phyloP scores from a whole-genome alignment of 495 filamentous ascomycete genomes.

The Symbiotaphrina buchneri region DNA sequence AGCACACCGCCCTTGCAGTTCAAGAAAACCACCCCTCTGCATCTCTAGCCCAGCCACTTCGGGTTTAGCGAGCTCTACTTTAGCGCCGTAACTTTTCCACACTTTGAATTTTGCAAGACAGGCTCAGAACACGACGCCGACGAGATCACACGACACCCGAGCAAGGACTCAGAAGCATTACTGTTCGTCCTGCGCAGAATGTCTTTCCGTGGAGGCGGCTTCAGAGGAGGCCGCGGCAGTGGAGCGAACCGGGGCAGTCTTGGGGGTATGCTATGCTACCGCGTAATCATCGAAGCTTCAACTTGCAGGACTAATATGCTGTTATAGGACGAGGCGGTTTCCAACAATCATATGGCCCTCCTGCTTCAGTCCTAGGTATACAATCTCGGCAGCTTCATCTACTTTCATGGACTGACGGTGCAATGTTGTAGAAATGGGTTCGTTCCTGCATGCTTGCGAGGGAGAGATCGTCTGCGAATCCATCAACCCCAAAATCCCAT shows the following conservation, averaged over 20 bases:
- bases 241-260: conserved; percentile 10
- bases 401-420: not conserved
- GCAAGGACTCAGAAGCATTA: not conserved
- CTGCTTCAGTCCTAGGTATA: conserved; percentile 39
- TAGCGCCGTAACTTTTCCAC: too few species aligned
- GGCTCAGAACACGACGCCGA: too few species aligned
- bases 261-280: conserved; percentile 9
- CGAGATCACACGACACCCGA: too few species aligned
- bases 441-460: conserved; percentile 81
- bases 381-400: not conserved
- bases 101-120: too few species aligned
- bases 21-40: too few species aligned
- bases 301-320: conserved; percentile 1
- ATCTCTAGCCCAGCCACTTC: too few species aligned
- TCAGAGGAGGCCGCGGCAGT: conserved; percentile 11
- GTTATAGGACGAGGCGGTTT: conserved; percentile 34
- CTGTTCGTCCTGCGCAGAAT: conserved; percentile 7
- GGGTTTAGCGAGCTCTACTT: too few species aligned
- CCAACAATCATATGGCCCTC: conserved; percentile 40
- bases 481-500: conserved; percentile 84
- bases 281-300: not conserved
- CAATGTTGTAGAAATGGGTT: conserved; percentile 61
- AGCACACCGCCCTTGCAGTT: too few species aligned
- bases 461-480: conserved; percentile 93
- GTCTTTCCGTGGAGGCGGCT: conserved; percentile 14